A percentile compares a stretch with the other conserved stretches of the same genome.
These are phyloP conservation scores for Populus trichocarpa DNA, from an alignment of 441 rosid genomes.

Conservation along the genomic window DNA sequence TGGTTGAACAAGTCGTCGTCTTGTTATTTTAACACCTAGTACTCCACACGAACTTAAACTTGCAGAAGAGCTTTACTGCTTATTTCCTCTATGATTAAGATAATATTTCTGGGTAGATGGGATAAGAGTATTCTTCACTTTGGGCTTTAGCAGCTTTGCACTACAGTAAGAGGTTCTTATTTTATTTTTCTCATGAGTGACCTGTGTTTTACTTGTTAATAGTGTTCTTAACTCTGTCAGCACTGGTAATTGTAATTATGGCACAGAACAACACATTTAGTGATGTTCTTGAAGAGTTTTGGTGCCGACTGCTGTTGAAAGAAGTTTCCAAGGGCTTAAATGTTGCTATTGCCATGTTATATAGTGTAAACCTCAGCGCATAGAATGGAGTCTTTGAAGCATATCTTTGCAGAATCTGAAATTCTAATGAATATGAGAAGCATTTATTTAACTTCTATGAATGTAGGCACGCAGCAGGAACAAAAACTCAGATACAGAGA, in stretches of 20 bases:
- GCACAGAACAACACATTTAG: no score
- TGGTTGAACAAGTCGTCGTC: neutral
- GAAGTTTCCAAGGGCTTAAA: neutral
- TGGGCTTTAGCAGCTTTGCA: neutral
- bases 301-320: neutral
- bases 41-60: neutral
- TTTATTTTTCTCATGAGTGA: no score
- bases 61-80: neutral
- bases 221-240: neutral
- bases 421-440: neutral
- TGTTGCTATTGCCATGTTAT: no score
- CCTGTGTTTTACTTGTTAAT: no score
- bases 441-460: neutral
- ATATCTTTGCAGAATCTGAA: neutral
- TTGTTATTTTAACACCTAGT: neutral
- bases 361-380: neutral
- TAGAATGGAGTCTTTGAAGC: no score
- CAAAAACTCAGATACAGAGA: neutral
- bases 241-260: neutral
- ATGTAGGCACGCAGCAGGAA: neutral
- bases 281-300: neutral
- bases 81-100: neutral
- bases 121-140: neutral
- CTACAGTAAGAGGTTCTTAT: neutral
- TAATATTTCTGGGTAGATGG: neutral